Conservation (phyloP, 2,329 filamentous ascomycete genomes). For the Venturia aucupariae region DNA sequence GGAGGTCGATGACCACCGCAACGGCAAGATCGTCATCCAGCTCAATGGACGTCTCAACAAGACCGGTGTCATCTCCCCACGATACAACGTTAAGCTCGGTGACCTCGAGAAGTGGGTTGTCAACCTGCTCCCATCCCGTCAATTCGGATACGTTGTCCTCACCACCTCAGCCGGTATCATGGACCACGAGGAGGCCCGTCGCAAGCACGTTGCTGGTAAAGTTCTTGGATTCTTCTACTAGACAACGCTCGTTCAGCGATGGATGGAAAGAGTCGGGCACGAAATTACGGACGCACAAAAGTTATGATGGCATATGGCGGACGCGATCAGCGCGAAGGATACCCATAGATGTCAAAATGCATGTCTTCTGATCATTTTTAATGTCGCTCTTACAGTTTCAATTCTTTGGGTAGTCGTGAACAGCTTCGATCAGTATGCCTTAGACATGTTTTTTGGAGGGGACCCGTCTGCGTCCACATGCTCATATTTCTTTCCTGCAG, state of each 20-base stretch:
- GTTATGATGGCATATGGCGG: conserved; percentile 2
- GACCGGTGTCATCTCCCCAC: conserved; percentile 97
- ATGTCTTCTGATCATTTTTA: background rate
- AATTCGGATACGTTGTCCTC: conserved; percentile 98
- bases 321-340: background rate
- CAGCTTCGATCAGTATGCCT: background rate
- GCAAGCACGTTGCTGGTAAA: conserved; percentile 99
- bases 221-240: conserved; percentile 99
- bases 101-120: conserved; percentile 99
- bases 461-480: no score
- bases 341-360: conserved; percentile 5
- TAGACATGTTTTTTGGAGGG: no score
- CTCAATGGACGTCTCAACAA: conserved; percentile 99
- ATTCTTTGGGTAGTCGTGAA: background rate
- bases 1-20: conserved; percentile 98
- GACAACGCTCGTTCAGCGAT: conserved; percentile 16
- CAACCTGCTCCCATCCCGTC: conserved; percentile 97
- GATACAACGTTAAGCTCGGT: conserved; percentile 96
- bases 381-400: background rate
- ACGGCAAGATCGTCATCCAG: conserved; percentile 99
- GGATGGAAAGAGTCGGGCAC: background rate
- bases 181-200: conserved; percentile 99
- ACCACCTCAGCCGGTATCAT: conserved; percentile 99
- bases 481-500: no score
- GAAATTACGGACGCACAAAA: background rate